A percentile compares a stretch with the other conserved stretches of the same genome.
Evolutionary conservation across 1,284 basidiomycete genomes (phyloP).

Genomic region (Ganoderma lingzhi): DNA sequence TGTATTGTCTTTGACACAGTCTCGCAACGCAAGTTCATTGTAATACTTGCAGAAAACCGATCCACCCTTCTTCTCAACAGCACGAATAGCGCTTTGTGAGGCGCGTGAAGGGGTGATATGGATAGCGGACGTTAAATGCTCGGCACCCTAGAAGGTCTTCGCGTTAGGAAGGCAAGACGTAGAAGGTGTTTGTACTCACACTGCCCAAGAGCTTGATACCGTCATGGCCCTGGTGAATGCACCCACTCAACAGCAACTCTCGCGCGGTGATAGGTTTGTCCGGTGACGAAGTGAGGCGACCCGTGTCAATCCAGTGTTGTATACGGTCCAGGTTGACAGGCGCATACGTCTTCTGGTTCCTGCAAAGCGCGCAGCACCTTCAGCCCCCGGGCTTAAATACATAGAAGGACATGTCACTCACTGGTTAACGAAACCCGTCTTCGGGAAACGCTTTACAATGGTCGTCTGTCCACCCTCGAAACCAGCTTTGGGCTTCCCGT

Average conservation of each 20-base stretch:
- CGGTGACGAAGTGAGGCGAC: slow-evolving; percentile 81
- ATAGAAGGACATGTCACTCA: slow-evolving; percentile 51
- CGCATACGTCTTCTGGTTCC: slow-evolving; percentile 79
- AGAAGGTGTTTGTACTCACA: slow-evolving; percentile 51
- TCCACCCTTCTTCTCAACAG: slow-evolving; percentile 86
- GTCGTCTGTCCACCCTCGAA: slow-evolving; percentile 99
- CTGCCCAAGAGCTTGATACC: slow-evolving; percentile 93
- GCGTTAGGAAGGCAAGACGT: neutral
- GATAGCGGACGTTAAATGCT: slow-evolving; percentile 77
- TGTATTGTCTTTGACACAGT: slow-evolving; percentile 78
- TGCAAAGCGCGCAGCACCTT: slow-evolving; percentile 38
- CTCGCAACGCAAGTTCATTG: slow-evolving; percentile 85
- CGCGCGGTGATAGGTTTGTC: slow-evolving; percentile 89
- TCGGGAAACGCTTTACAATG: slow-evolving; percentile 91
- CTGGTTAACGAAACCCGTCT: slow-evolving; percentile 94
- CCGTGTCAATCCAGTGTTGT: slow-evolving; percentile 91
- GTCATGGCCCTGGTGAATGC: slow-evolving; percentile 88
- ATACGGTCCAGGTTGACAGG: slow-evolving; percentile 89
- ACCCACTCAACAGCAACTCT: slow-evolving; percentile 86
- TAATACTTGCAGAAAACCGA: slow-evolving; percentile 93
- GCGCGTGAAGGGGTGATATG: slow-evolving; percentile 88
- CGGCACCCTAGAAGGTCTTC: slow-evolving; percentile 58
- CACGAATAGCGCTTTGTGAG: slow-evolving; percentile 86
- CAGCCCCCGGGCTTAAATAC: slow-evolving; percentile 9
- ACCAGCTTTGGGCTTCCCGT: slow-evolving; percentile 83